These are phyloP conservation scores for Populus alba DNA, from an alignment of 345 rosid species.

Conservation along the genomic window DNA sequence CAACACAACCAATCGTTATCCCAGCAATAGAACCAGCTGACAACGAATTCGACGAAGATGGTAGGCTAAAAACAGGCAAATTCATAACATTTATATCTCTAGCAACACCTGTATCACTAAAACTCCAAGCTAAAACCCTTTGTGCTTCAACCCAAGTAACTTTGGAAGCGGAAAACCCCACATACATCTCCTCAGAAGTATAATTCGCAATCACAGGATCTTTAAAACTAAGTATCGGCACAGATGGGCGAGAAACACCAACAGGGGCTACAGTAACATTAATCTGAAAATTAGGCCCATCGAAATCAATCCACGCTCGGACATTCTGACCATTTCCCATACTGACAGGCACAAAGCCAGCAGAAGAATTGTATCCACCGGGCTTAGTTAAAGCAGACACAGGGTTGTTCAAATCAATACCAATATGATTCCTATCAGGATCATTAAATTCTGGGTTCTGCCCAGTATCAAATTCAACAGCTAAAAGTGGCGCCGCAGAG, in stretches of 20 bases:
- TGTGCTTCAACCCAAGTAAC: constrained; percentile 64
- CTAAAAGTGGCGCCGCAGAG: constrained; percentile 58
- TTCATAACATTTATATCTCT: constrained; percentile 62
- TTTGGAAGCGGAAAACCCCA: constrained; percentile 78
- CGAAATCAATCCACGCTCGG: constrained; percentile 84
- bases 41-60: constrained; percentile 44
- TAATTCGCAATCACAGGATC: constrained; percentile 66
- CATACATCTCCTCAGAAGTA: constrained; percentile 69
- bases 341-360: constrained; percentile 46
- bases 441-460: constrained; percentile 60
- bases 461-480: constrained; percentile 78
- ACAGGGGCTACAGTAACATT: constrained; percentile 72
- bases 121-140: constrained; percentile 84
- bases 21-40: constrained; percentile 66
- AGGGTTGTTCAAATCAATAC: constrained; percentile 63
- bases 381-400: constrained; percentile 31
- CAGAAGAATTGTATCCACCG: constrained; percentile 58
- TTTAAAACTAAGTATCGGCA: constrained; percentile 55
- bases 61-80: constrained; percentile 50
- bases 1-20: constrained; percentile 52
- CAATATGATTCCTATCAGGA: constrained; percentile 65
- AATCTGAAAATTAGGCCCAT: constrained; percentile 56
- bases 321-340: constrained; percentile 74
- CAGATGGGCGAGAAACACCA: constrained; percentile 55
- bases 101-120: constrained; percentile 59